A percentile compares a stretch with the other conserved stretches of the same genome.
Evolutionary conservation across 2,329 filamentous ascomycete species (phyloP).

Genomic region (Dissoconium aciculare): DNA sequence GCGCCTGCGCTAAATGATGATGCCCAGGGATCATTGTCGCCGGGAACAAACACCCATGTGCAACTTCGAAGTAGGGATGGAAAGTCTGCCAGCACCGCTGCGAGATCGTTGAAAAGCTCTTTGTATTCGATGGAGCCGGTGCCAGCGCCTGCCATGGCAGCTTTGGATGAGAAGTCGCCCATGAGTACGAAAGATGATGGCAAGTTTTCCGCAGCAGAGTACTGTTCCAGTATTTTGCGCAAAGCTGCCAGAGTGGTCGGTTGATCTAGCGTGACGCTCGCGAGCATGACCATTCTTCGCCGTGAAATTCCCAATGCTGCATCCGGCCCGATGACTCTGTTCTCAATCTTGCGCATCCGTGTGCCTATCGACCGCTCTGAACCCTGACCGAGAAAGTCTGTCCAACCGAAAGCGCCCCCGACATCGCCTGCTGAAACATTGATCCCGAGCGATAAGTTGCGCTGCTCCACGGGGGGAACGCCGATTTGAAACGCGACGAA

Average conservation of each 20-base stretch:
- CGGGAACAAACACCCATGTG: conserved; percentile 84
- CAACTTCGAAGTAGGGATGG: conserved; percentile 62
- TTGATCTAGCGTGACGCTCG: conserved; percentile 75
- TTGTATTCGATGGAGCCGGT: conserved; percentile 88
- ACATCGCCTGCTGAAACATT: conserved; percentile 37
- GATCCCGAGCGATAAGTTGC: conserved; percentile 63
- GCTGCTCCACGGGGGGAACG: conserved; percentile 78
- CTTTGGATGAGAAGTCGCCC: conserved; percentile 60
- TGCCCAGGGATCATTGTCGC: conserved; percentile 95
- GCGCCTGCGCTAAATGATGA: conserved; percentile 70
- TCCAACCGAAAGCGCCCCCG: conserved; percentile 84
- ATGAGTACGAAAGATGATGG: conserved; percentile 71
- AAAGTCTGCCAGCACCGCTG: conserved; percentile 68
- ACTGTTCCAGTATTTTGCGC: conserved; percentile 59
- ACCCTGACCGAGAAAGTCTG: conserved; percentile 84
- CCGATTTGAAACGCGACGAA: conserved; percentile 86
- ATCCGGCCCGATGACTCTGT: conserved; percentile 41
- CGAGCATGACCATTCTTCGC: conserved; percentile 55
- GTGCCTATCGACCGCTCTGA: conserved; percentile 71
- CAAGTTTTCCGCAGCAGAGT: conserved; percentile 45
- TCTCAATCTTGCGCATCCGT: conserved; percentile 70
- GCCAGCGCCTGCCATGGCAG: conserved; percentile 48
- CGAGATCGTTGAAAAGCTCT: conserved; percentile 82
- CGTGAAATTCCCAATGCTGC: conserved; percentile 14
- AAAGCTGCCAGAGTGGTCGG: conserved; percentile 70